Evolutionary conservation across 345 rosid genomes (phyloP).

Genomic region (Citrus sp.): DNA sequence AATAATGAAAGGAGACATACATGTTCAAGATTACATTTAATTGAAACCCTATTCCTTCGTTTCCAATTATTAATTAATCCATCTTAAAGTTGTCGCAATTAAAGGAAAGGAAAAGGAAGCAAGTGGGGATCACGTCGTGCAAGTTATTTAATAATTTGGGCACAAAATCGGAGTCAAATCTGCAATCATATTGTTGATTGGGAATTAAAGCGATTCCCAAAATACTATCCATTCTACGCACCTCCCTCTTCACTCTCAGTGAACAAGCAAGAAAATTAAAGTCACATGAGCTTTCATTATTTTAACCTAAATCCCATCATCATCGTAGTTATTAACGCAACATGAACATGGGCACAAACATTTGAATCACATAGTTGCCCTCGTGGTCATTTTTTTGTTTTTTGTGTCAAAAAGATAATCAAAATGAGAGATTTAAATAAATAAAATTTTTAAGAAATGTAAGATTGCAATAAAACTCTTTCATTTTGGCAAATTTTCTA

Average conservation of each 20-base stretch:
- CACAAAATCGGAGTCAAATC: not conserved
- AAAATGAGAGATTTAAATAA: no score
- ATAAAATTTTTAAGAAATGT: not conserved
- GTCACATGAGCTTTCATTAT: not conserved
- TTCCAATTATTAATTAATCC: not conserved
- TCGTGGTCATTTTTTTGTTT: no score
- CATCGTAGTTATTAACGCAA: not conserved
- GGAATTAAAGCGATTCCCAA: not conserved
- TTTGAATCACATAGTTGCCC: not conserved
- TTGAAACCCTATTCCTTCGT: not conserved
- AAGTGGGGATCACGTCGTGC: constrained; percentile 21
- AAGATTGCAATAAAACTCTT: not conserved
- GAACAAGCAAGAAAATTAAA: not conserved
- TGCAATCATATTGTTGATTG: not conserved
- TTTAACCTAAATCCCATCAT: not conserved
- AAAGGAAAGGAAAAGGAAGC: not conserved
- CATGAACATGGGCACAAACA: not conserved
- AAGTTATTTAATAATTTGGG: not conserved
- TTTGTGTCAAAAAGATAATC: no score
- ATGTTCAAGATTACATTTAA: not conserved
- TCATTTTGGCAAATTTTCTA: no score
- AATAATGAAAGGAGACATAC: no score
- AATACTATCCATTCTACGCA: not conserved
- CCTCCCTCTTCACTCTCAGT: not conserved
- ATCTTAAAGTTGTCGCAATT: not conserved